Evolutionary conservation across 2,329 filamentous ascomycete genomes (phyloP).

Genomic region (Penicillium sp.): DNA sequence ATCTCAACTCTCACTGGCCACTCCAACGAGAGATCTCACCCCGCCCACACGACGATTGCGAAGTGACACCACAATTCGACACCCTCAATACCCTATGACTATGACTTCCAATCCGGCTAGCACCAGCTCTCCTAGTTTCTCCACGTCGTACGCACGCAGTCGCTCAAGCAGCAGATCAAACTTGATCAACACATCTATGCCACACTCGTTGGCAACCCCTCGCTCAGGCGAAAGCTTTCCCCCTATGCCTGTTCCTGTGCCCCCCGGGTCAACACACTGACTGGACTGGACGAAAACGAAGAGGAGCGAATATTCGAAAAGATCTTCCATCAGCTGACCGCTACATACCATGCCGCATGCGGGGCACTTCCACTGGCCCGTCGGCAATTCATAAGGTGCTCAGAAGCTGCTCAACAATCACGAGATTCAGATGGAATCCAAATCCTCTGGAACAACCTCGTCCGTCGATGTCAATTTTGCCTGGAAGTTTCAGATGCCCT

Average conservation of each 20-base stretch:
- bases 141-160: conserved; percentile 37
- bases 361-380: conserved; percentile 69
- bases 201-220: conserved; percentile 61
- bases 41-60: conserved; percentile 46
- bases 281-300: conserved; percentile 65
- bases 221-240: conserved; percentile 79
- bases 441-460: conserved; percentile 67
- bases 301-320: conserved; percentile 80
- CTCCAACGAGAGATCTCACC: conserved; percentile 49
- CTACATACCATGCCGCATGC: conserved; percentile 70
- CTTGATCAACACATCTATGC: conserved; percentile 47
- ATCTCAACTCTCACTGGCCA: conserved; percentile 32
- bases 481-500: conserved; percentile 72
- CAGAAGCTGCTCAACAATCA: conserved; percentile 62
- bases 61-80: conserved; percentile 53
- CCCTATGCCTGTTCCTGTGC: conserved; percentile 47
- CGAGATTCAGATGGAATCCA: conserved; percentile 59
- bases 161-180: conserved; percentile 54
- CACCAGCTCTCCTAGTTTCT: conserved; percentile 32
- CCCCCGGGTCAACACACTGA: conserved; percentile 53
- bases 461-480: conserved; percentile 67
- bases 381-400: conserved; percentile 62
- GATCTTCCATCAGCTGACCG: conserved; percentile 73
- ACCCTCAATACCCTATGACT: conserved; percentile 35
- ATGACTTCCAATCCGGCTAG: conserved; percentile 31